phyloP scores from a whole-genome alignment of 2,329 filamentous ascomycete genomes.

The Coniochaeta hoffmannii region DNA sequence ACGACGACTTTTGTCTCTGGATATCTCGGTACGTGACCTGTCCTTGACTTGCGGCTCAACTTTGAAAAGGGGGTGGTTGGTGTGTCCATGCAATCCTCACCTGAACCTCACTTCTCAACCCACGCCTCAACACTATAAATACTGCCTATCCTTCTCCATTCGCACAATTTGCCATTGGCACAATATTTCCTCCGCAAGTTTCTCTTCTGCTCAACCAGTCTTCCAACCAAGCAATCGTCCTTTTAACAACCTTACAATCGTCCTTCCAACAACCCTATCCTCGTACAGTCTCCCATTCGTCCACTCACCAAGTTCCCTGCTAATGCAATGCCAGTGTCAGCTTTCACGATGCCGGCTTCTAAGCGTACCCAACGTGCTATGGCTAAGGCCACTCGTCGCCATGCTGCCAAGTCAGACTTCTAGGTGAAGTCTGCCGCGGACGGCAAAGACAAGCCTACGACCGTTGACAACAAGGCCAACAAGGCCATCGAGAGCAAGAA shows the following conservation, averaged over 20 bases:
- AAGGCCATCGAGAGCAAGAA: slow-evolving; percentile 1
- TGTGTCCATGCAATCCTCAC: background rate
- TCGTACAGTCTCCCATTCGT: too few relatives aligned
- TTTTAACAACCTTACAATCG: too few relatives aligned
- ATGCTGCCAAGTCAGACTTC: slow-evolving; percentile 2
- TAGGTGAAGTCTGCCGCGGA: slow-evolving; percentile 3
- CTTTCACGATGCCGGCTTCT: background rate
- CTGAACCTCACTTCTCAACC: background rate
- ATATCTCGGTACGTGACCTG: background rate
- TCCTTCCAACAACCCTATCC: too few relatives aligned
- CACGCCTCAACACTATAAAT: background rate
- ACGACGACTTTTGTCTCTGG: background rate
- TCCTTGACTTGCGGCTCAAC: background rate
- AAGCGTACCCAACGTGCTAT: slow-evolving; percentile 1
- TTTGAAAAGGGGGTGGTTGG: background rate
- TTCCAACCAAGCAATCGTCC: too few relatives aligned
- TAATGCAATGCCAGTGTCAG: background rate
- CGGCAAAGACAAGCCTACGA: background rate
- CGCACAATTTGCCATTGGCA: background rate
- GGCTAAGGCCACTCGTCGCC: slow-evolving; percentile 1
- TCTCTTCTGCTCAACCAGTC: background rate
- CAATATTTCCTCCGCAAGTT: background rate
- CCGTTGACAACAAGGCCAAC: background rate
- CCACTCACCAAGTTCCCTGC: too few relatives aligned
- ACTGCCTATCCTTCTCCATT: background rate